Evolutionary conservation across 78 protist species (phyloP), one percentile per base, ranked within the genome.

Genomic region (Dictyostelium firmibasis): DNA sequence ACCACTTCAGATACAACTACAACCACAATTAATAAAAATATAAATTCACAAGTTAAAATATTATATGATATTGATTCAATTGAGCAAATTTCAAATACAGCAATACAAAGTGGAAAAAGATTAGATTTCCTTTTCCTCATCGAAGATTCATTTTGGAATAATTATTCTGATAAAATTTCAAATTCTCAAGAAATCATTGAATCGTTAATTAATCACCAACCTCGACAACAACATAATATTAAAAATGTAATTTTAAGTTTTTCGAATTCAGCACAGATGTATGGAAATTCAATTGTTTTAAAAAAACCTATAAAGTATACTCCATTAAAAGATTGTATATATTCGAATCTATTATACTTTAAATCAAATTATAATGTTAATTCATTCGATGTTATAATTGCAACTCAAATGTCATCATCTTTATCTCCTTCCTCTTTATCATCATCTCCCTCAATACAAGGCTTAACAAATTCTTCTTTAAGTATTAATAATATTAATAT

Each of bases 221-320:
- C 36, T 23, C 29, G 7, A 75, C 16, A 10, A 70, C 33, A 16
- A 20, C 47, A 69, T 38, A 85, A 72, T 38, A 74, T 85, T 72
- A 85, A 85, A 67, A 69, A 1, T 20, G 53, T 85, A 7, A 8
- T 72, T 7, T 23, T 85, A 9, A 25, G 83, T n/a, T 85, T 62
- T 38, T 44, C 78, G 25, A 74, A 74, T 50, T 33, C 91, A 43
- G 31, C 31, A 25, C 27, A 64, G 9, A 25, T 50, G 23, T 50
- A 50, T 50, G 62, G 62, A 50, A 50, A 50, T 23, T 25, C 23
- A 16, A 35, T 23, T 35, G 8, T 74, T 11, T 41, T 85, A 20
- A 85, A 85, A 81, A 85, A 74, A 74, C 91, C 91, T 23, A 44
- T 85, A 11, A 85, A 85, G 57, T 74, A 72, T 38, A 11, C 27